phyloP scores from a whole-genome alignment of 2,329 filamentous ascomycete species.

The Fusarium sp. region DNA sequence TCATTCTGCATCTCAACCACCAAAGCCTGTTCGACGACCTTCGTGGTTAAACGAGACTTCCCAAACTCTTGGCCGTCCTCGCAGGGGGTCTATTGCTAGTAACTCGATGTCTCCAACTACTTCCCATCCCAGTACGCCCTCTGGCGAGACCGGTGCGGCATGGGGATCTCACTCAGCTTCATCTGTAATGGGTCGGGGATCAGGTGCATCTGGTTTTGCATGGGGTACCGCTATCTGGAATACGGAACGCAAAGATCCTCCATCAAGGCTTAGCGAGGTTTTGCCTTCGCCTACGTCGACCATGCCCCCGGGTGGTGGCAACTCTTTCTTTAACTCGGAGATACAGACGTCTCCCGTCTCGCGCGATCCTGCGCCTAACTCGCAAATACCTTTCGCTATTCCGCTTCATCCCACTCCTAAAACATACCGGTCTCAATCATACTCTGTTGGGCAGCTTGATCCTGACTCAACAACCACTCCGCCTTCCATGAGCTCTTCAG shows the following conservation, averaged over 20 bases:
- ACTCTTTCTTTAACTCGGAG: conserved; percentile 65
- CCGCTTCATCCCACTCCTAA: conserved; percentile 92
- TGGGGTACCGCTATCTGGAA: conserved; percentile 91
- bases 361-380: conserved; percentile 66
- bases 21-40: conserved; percentile 76
- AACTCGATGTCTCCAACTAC: conserved; percentile 81
- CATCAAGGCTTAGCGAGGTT: conserved; percentile 79
- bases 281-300: conserved; percentile 79
- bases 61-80: conserved; percentile 70
- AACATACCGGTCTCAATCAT: conserved; percentile 94
- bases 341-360: conserved; percentile 64
- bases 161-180: conserved; percentile 68
- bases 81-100: conserved; percentile 82
- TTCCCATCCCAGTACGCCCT: conserved; percentile 85
- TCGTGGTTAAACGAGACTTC: conserved; percentile 90
- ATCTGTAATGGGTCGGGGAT: conserved; percentile 61
- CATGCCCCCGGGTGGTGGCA: conserved; percentile 60
- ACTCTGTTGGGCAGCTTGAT: conserved; percentile 92
- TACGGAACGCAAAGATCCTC: conserved; percentile 80
- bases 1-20: conserved; percentile 56
- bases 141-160: conserved; percentile 69
- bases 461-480: conserved; percentile 65
- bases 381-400: conserved; percentile 86
- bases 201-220: conserved; percentile 67
- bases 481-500: conserved; percentile 59